Evolutionary conservation across 495 filamentous ascomycete species (phyloP).

Genomic region (Neohortaea acidophila): DNA sequence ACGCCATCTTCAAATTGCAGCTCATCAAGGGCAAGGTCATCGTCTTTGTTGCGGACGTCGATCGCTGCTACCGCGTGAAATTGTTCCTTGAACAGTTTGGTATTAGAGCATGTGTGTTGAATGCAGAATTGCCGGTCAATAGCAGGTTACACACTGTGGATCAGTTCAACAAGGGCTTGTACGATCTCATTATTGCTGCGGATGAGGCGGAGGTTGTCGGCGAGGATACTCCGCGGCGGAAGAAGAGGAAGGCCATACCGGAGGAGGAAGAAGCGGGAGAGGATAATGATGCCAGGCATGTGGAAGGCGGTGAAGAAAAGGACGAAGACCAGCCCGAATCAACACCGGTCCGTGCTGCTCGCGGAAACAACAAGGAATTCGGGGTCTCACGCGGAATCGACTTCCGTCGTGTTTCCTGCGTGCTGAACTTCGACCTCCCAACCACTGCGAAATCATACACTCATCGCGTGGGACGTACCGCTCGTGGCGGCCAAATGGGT

Average conservation of each 20-base stretch:
- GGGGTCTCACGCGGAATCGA: conserved; percentile 88
- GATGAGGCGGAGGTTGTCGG: conserved; percentile 83
- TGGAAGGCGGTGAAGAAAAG: not conserved
- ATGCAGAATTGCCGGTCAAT: conserved; percentile 87
- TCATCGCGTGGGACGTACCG: conserved; percentile 88
- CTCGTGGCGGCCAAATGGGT: conserved; percentile 72
- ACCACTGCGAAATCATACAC: conserved; percentile 79
- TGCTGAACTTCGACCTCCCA: conserved; percentile 95
- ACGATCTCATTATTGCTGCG: conserved; percentile 92
- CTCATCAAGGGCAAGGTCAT: conserved; percentile 89
- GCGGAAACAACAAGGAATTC: conserved; percentile 62
- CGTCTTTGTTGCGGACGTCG: conserved; percentile 86
- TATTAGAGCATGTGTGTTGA: conserved; percentile 82
- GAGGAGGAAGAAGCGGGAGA: conserved; percentile 15
- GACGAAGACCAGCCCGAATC: conserved; percentile 10
- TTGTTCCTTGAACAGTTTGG: conserved; percentile 95
- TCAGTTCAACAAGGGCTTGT: conserved; percentile 90
- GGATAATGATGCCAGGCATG: conserved; percentile 19
- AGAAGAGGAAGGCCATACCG: conserved; percentile 20
- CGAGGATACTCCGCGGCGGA: conserved; percentile 32
- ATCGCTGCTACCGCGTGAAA: conserved; percentile 86
- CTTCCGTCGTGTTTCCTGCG: conserved; percentile 85
- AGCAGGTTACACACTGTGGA: conserved; percentile 87
- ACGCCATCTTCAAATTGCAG: conserved; percentile 88
- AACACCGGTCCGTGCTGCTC: not conserved